Percentiles rank a stretch among this genome's conserved stretches.
phyloP scores from a whole-genome alignment of 73 alveolate genomes.

The Tetrahymena thermophila region DNA sequence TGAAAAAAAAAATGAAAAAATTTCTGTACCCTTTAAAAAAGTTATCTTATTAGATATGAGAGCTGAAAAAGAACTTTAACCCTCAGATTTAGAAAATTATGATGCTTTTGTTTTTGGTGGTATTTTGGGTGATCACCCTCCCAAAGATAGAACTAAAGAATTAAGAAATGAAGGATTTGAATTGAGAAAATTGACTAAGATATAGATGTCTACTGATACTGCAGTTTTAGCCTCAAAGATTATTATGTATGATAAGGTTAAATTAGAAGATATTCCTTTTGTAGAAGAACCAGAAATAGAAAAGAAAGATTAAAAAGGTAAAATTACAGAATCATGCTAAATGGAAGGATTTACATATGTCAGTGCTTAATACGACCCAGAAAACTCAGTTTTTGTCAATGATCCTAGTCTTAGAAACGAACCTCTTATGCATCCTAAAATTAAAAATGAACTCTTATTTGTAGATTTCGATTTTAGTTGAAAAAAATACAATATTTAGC shows the following conservation, averaged over 20 bases:
- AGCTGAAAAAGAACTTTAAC: constrained; percentile 36
- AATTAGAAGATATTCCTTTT: not conserved
- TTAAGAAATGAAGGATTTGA: constrained; percentile 24
- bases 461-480: not conserved
- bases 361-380: not conserved
- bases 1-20: not conserved
- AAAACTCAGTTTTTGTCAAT: not conserved
- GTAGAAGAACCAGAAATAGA: not conserved
- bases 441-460: not conserved
- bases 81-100: constrained; percentile 24
- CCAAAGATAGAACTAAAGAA: constrained; percentile 45
- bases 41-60: constrained; percentile 42
- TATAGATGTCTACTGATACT: not conserved
- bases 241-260: not conserved
- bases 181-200: not conserved
- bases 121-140: constrained; percentile 58
- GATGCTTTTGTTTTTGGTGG: constrained; percentile 48
- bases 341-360: not conserved
- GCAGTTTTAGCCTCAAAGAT: not conserved
- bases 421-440: not conserved
- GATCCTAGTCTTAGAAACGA: not conserved
- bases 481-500: not conserved
- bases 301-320: not conserved
- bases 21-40: not conserved
- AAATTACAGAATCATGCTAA: not conserved